These are phyloP conservation scores for Tylopilus balloui DNA, from an alignment of 768 basidiomycete species.

Conservation along the genomic window DNA sequence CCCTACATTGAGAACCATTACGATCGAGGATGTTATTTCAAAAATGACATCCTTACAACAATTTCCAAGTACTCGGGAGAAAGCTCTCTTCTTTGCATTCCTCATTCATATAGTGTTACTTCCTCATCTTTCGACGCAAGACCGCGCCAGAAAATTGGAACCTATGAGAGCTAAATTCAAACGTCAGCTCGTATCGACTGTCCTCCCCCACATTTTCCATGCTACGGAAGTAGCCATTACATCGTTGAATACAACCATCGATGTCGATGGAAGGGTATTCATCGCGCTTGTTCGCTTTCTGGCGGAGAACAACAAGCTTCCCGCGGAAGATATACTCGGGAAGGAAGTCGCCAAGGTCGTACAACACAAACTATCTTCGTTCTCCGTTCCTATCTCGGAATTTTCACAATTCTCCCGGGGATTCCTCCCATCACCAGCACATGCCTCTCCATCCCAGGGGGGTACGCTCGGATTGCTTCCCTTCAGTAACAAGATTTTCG, in stretches of 20 bases:
- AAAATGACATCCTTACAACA: slow-evolving; percentile 7
- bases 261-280: slow-evolving; percentile 55
- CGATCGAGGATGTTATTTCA: slow-evolving; percentile 5
- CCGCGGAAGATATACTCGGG: slow-evolving; percentile 30
- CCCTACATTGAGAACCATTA: background rate
- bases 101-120: slow-evolving; percentile 39
- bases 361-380: slow-evolving; percentile 18
- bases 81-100: slow-evolving; percentile 34
- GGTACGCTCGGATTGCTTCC: slow-evolving; percentile 29
- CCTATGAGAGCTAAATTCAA: slow-evolving; percentile 29
- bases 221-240: slow-evolving; percentile 26
- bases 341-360: slow-evolving; percentile 22
- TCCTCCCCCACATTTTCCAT: slow-evolving; percentile 41
- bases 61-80: slow-evolving; percentile 4
- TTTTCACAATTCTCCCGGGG: slow-evolving; percentile 18
- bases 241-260: slow-evolving; percentile 27
- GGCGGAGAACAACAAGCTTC: slow-evolving; percentile 19
- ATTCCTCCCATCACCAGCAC: slow-evolving; percentile 16
- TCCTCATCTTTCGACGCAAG: slow-evolving; percentile 33
- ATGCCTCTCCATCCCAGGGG: background rate
- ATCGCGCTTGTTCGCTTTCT: slow-evolving; percentile 39
- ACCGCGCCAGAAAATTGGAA: slow-evolving; percentile 36
- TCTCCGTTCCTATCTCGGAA: slow-evolving; percentile 14
- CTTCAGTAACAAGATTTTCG: slow-evolving; percentile 41
- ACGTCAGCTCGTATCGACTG: slow-evolving; percentile 29